Base-by-base conservation (phyloP, 2,329 filamentous ascomycete species). In the Epicoccum nigrum region DNA sequence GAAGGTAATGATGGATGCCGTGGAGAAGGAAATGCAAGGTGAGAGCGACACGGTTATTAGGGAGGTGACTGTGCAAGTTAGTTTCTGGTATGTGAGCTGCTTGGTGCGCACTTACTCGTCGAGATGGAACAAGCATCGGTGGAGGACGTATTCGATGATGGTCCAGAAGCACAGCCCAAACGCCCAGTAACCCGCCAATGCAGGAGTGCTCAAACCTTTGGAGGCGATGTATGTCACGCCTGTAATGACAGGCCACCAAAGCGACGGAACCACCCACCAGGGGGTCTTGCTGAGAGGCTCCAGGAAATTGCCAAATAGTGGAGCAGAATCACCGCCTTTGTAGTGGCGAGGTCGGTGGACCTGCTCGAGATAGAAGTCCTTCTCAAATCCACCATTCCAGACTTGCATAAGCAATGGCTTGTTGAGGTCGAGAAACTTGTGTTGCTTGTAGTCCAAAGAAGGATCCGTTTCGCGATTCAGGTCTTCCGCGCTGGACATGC, bases 221-320 rank as follows among this genome's bases (percentile, higher is more conserved):
- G 79, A 78, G 9, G 90, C 86, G 16, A 89, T 64, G 55, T 81
- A 84, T 9, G 86, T 84, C 20, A 89, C 91, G 68, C 92, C 96
- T 8, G 78, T 64, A 33, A 96, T 83, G 15, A 80, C 83, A n/a
- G 94, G 94, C 33, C 94, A 71, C 94, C 94, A 99, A 1, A 96
- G 54, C 0, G 80, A 80, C 2, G 94, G 94, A 9, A 99, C 82
- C 35, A 96, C 73, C 85, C 88, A 99, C 94, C 94, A 99, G 1
- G 94, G 85, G 2, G 94, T 99, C 81, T 92, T 89, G 73, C 87
- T 92, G 52, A 99, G 78, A n/a, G 94, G 94, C 77, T 99, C 94
- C n/a, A 99, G 80, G 73, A 99, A 96, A 77, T 99, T 97, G 54
- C 94, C 94, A 75, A 99, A 99, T 19, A 99, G 77, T 16, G 94